These are phyloP conservation scores for Dipodascopsis uninucleata DNA, from an alignment of 805 yeast species.

Conservation along the genomic window DNA sequence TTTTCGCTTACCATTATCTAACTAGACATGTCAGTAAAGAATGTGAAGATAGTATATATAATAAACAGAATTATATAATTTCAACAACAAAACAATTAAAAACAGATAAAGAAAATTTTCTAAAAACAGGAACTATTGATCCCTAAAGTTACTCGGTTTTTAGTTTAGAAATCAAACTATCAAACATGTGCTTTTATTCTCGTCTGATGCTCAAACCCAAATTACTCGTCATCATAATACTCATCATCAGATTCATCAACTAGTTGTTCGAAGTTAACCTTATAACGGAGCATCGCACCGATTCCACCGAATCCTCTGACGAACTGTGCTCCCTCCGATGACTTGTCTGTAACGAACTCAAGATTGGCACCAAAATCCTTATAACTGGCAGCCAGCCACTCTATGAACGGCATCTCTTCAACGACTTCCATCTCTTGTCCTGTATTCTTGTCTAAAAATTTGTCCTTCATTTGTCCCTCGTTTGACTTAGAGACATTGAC, in stretches of 20 bases:
- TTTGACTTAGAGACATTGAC: constrained; percentile 65
- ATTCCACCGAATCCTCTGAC: constrained; percentile 98
- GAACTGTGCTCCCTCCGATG: constrained; percentile 98
- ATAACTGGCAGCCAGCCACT: constrained; percentile 98
- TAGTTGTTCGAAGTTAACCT: constrained; percentile 94
- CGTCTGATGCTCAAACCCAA: too few species aligned
- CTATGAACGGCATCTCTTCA: constrained; percentile 79
- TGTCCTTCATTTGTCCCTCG: constrained; percentile 39
- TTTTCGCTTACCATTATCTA: too few species aligned
- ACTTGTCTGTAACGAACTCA: constrained; percentile 94
- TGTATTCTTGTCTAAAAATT: constrained; percentile 73
- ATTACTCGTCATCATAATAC: constrained; percentile 68
- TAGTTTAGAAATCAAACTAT: too few species aligned
- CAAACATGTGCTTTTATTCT: too few species aligned
- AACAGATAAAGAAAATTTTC: too few species aligned
- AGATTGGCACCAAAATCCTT: constrained; percentile 89
- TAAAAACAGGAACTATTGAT: too few species aligned
- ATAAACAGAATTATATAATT: too few species aligned
- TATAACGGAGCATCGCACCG: constrained; percentile 94
- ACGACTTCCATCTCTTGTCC: constrained; percentile 90
- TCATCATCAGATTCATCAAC: constrained; percentile 86
- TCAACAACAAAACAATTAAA: too few species aligned
- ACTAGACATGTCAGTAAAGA: too few species aligned
- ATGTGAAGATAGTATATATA: too few species aligned
- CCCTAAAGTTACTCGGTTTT: too few species aligned